Percentiles rank a stretch among this genome's conserved stretches.
Evolutionary conservation across 106 monocot species (phyloP).

Genomic region (Dendrobium nobile): DNA sequence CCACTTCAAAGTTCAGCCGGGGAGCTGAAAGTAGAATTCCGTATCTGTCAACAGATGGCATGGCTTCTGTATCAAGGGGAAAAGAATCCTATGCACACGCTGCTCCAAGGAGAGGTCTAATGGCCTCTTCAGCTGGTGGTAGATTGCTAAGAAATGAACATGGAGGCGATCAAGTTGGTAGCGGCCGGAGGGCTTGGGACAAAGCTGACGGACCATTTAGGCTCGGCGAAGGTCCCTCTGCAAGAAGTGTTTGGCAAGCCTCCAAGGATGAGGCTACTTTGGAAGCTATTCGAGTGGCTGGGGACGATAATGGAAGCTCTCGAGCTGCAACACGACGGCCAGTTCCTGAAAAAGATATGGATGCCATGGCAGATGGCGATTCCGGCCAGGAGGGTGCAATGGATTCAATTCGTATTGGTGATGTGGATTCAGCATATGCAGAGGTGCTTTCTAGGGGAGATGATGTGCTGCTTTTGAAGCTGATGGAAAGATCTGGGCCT

Average conservation of each 20-base stretch:
- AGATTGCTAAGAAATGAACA: slow-evolving; percentile 26
- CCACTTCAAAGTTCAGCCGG: slow-evolving; percentile 52
- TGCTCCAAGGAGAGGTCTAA: slow-evolving; percentile 36
- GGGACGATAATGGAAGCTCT: slow-evolving; percentile 73
- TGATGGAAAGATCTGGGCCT: slow-evolving; percentile 94
- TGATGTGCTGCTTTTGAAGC: slow-evolving; percentile 67
- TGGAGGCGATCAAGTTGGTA: slow-evolving; percentile 41
- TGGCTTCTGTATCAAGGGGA: slow-evolving; percentile 33
- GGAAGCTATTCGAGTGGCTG: slow-evolving; percentile 94
- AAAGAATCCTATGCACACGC: slow-evolving; percentile 50
- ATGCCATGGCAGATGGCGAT: slow-evolving; percentile 47
- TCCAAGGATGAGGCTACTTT: slow-evolving; percentile 97
- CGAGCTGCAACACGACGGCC: slow-evolving; percentile 25
- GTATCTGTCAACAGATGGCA: slow-evolving; percentile 47
- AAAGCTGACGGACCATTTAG: slow-evolving; percentile 80
- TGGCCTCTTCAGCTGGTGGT: not conserved
- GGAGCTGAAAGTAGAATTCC: slow-evolving; percentile 36
- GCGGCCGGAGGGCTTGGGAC: slow-evolving; percentile 64
- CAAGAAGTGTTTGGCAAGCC: slow-evolving; percentile 99
- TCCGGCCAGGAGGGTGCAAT: slow-evolving; percentile 44
- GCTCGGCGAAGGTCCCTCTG: slow-evolving; percentile 94
- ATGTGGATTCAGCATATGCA: slow-evolving; percentile 80
- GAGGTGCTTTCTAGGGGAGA: slow-evolving; percentile 71
- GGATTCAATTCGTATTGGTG: slow-evolving; percentile 86
- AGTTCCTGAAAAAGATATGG: slow-evolving; percentile 52